Conservation (phyloP, 495 filamentous ascomycete species). For the Tuber borchii region DNA sequence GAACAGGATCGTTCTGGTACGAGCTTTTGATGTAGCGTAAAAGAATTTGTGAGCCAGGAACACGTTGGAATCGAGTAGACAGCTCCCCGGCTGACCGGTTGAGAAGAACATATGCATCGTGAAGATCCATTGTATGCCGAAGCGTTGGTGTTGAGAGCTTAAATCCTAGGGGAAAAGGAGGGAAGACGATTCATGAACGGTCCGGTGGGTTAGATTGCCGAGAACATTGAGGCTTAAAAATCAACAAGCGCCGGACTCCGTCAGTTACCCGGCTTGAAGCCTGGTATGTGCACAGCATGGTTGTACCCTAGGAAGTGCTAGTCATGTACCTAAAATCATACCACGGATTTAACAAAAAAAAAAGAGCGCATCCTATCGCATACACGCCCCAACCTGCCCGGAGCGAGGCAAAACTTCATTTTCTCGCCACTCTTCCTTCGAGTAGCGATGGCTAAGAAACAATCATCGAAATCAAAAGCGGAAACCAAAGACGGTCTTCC, state of each 20-base stretch:
- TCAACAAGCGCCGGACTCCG: not conserved
- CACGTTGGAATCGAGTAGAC: conserved; percentile 67
- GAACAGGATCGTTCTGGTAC: conserved; percentile 94
- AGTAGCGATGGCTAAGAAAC: conserved; percentile 46
- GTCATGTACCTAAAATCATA: too few species aligned
- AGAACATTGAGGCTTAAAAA: not conserved
- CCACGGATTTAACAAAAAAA: too few species aligned
- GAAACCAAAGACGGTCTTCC: conserved; percentile 16
- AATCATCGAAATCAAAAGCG: conserved; percentile 43
- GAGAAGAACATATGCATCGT: conserved; percentile 68
- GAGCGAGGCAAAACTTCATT: conserved; percentile 43
- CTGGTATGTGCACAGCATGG: too few species aligned
- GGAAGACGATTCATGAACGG: not conserved
- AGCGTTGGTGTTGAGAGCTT: not conserved
- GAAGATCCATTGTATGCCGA: conserved; percentile 60
- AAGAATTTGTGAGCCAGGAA: conserved; percentile 90
- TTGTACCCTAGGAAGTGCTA: too few species aligned
- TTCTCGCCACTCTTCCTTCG: conserved; percentile 38
- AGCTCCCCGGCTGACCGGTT: conserved; percentile 60
- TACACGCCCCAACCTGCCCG: not conserved
- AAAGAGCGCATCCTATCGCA: too few species aligned
- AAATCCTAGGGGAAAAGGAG: not conserved
- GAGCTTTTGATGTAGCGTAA: conserved; percentile 91
- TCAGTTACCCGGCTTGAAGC: not conserved
- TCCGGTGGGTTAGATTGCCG: not conserved